A percentile compares a stretch with the other conserved stretches of the same genome.
Conservation (phyloP, 2,329 filamentous ascomycete species). For the Aspergillus alliaceus region DNA sequence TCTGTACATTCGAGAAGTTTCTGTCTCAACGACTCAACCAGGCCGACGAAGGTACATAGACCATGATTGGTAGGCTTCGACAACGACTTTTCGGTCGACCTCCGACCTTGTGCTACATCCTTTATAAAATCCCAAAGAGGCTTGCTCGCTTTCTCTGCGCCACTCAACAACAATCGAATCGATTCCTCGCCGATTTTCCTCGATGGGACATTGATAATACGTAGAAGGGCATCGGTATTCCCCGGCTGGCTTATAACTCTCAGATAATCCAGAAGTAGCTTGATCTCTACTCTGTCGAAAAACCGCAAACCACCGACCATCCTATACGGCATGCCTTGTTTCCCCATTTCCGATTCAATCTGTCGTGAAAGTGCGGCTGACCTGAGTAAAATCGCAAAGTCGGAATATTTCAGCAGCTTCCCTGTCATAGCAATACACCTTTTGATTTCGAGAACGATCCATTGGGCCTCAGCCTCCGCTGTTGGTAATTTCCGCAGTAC, state of each 20-base stretch:
- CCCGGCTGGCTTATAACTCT: constrained; percentile 79
- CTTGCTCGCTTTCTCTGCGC: constrained; percentile 68
- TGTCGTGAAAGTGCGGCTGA: constrained; percentile 79
- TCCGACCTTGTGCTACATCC: constrained; percentile 54
- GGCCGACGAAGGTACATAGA: constrained; percentile 57
- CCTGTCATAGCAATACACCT: constrained; percentile 71
- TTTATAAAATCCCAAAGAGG: constrained; percentile 77
- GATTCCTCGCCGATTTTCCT: constrained; percentile 80
- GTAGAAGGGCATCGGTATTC: constrained; percentile 80
- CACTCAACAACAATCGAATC: constrained; percentile 69
- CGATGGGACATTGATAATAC: constrained; percentile 81
- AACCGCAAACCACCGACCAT: constrained; percentile 93
- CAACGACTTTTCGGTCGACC: constrained; percentile 54
- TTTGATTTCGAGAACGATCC: constrained; percentile 83
- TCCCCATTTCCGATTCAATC: constrained; percentile 81
- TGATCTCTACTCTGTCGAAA: constrained; percentile 88
- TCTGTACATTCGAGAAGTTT: constrained; percentile 52
- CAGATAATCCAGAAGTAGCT: constrained; percentile 82
- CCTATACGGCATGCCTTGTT: constrained; percentile 78
- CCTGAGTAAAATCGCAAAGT: constrained; percentile 84
- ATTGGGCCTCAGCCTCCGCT: constrained; percentile 73
- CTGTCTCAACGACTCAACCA: constrained; percentile 58
- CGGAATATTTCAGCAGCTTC: constrained; percentile 68
- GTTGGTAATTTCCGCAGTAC: constrained; percentile 74
- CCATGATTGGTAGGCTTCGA: constrained; percentile 57